Conservation (phyloP, 768 basidiomycete genomes). For the Lentinula guzmanii region DNA sequence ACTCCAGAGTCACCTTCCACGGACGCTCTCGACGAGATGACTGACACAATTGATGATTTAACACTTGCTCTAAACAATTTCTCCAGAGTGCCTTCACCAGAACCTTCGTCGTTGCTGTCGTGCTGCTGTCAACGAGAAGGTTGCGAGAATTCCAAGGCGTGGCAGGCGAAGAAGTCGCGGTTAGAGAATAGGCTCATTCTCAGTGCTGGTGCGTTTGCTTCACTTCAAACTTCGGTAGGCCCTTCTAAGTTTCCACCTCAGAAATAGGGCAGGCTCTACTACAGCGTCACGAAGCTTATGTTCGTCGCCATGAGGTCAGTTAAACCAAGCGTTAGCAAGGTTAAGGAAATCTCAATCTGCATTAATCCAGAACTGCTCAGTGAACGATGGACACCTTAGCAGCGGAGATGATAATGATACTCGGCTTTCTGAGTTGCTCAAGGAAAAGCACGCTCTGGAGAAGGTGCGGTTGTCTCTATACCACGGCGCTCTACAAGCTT, state of each 20-base stretch:
- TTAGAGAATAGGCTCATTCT: slow-evolving; percentile 75
- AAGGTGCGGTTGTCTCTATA: slow-evolving; percentile 34
- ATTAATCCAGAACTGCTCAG: slow-evolving; percentile 6
- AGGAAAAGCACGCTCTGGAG: slow-evolving; percentile 58
- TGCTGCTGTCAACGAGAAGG: slow-evolving; percentile 67
- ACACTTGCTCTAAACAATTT: slow-evolving; percentile 68
- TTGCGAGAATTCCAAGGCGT: slow-evolving; percentile 59
- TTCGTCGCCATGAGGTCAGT: slow-evolving; percentile 63
- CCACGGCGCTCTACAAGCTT: not conserved
- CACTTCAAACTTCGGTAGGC: not conserved
- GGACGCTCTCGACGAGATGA: slow-evolving; percentile 45
- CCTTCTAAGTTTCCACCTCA: slow-evolving; percentile 19
- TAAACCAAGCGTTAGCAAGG: not conserved
- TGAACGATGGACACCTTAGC: slow-evolving; percentile 15
- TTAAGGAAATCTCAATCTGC: not conserved
- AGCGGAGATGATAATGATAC: slow-evolving; percentile 23
- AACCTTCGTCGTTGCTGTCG: slow-evolving; percentile 40
- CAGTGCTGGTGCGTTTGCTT: slow-evolving; percentile 67
- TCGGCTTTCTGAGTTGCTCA: slow-evolving; percentile 29
- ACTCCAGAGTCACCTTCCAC: slow-evolving; percentile 48
- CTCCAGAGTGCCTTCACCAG: slow-evolving; percentile 71
- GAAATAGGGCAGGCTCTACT: slow-evolving; percentile 90
- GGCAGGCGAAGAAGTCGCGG: slow-evolving; percentile 59
- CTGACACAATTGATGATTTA: slow-evolving; percentile 71
- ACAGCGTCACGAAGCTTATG: slow-evolving; percentile 81